Percentiles rank a stretch among this genome's conserved stretches.
Evolutionary conservation across 257 asterid genomes (phyloP).

Genomic region (Solanum ossicruentum): DNA sequence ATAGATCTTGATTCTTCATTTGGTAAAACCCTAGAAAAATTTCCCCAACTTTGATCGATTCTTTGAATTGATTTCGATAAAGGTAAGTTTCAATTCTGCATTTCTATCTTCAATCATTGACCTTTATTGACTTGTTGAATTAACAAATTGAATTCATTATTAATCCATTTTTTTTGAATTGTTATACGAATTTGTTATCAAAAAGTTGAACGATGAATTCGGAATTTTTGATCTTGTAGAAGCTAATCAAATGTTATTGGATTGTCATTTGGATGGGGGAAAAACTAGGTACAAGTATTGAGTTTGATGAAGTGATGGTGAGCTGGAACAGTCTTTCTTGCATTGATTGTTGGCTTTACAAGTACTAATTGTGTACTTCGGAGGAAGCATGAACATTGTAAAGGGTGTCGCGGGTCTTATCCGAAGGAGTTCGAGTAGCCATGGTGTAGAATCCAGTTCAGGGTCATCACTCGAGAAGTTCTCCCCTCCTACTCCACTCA

Average conservation of each 20-base stretch:
- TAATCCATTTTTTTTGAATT: background rate
- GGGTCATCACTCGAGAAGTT: constrained; percentile 44
- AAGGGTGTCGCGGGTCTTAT: constrained; percentile 95
- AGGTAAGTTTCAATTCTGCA: background rate
- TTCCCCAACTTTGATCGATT: background rate
- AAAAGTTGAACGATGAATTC: background rate
- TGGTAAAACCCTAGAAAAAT: background rate
- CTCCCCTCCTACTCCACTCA: constrained; percentile 45
- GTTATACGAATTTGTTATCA: background rate
- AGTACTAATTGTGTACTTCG: constrained; percentile 21
- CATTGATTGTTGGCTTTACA: constrained; percentile 18
- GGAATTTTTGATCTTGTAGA: background rate
- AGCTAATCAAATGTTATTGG: background rate
- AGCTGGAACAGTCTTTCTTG: constrained; percentile 10
- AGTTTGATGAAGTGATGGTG: constrained; percentile 21
- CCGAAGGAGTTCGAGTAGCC: constrained; percentile 65
- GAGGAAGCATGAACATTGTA: constrained; percentile 72
- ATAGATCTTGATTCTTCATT: background rate
- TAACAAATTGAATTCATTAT: background rate
- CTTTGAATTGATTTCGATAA: background rate
- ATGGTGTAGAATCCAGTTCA: constrained; percentile 42
- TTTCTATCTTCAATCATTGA: background rate
- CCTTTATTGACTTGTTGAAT: background rate
- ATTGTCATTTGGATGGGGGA: background rate
- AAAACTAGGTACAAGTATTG: background rate